Evolutionary conservation across 495 filamentous ascomycete genomes (phyloP), one percentile per base, ranked within the genome.

Genomic region (Astrothelium subdiscretum): DNA sequence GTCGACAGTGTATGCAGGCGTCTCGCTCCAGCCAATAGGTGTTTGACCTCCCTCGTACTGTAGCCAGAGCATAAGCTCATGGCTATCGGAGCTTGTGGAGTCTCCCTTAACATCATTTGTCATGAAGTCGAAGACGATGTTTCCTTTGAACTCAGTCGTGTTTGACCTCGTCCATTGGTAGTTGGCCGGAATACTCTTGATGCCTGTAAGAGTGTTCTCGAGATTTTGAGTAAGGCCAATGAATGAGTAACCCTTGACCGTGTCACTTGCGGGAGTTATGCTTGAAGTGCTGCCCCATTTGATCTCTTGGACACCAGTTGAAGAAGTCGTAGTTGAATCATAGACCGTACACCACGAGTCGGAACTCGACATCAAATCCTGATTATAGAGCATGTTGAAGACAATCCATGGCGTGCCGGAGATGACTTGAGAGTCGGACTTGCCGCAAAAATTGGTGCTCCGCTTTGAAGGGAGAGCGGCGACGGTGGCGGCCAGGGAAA

Each of bases 51-150:
- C 74, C 52, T 73, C 71, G 54, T 71, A 74, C 31, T 71, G 66
- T 32, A 76, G 68, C 74, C 74, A 76, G 0, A 76, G 73, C 74
- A 76, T 76, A 31, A 74, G 70, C 64, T 76, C 74, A 44, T 71
- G 71, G 0, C 69, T 68, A 24, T 66, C 64, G 18, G 65, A 67
- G 18, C 69, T 72, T 15, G 71, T 71, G 4, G 65, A 67, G 66
- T 75, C 72, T 26, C 70, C 71, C 13, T 69, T 65, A 11, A 66
- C 66, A 54, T 71, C 68, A 22, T 70, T 66, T 22, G 66, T 69
- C 68, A 76, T 72, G 67, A 76, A 76, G 65, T 76, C 74, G 68
- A 75, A 76, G 42, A 67, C 65, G 54, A 74, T 71, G 66, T 72
- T 74, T 32, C 67, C 73, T 63, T 73, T 76, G 65, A 73, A 76